Evolutionary conservation across 768 basidiomycete species (phyloP), one percentile per base, ranked within the genome.

Genomic region (Neoboletus magnificus): DNA sequence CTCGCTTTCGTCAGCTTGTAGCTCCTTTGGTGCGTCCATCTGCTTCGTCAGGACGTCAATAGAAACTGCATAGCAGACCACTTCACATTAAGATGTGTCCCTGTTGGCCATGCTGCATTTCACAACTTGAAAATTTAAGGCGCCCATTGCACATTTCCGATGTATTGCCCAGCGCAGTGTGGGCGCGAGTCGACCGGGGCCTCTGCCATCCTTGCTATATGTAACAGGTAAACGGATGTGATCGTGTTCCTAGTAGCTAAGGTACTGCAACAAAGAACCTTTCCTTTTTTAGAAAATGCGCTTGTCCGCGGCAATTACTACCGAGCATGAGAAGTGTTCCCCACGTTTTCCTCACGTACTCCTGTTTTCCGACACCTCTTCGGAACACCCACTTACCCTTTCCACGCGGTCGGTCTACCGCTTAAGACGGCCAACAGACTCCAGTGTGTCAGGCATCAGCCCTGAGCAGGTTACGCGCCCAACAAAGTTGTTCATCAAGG

Each of bases 141-240:
- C 23, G 16, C 45, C 48, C 10, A 46, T 10, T 25, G 36, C 37
- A 47, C 57, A 15, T 27, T 32, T 52, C 41, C 37, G 59, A 18
- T 20, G n/a, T 20, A 32, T 15, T 32, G 30, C 18, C n/a, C 20
- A 22, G n/a, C 45, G 48, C 33, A 47, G 52, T 43, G 20, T 23
- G 32, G 35, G 32, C 58, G 60, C 62, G 58, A 61, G 58, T 43
- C 45, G 47, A 56, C 35, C 43, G 52, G n/a, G n/a, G 35, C 20
- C 30, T 32, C 2, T 13, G 3, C 1, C n/a, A 37, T 37, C 22
- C 27, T 4, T 43, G 25, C 44, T 16, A 42, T 5, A 11, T 5
- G n/a, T 4, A 7, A 4, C 13, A n/a, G 13, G 23, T 37, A 39
- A 39, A 16, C 32, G 13, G 45, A 40, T 43, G 48, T 57, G 5